Percentiles rank a stretch among this genome's conserved stretches.
Evolutionary conservation across 495 filamentous ascomycete species (phyloP).

Genomic region (Niebla homalea): DNA sequence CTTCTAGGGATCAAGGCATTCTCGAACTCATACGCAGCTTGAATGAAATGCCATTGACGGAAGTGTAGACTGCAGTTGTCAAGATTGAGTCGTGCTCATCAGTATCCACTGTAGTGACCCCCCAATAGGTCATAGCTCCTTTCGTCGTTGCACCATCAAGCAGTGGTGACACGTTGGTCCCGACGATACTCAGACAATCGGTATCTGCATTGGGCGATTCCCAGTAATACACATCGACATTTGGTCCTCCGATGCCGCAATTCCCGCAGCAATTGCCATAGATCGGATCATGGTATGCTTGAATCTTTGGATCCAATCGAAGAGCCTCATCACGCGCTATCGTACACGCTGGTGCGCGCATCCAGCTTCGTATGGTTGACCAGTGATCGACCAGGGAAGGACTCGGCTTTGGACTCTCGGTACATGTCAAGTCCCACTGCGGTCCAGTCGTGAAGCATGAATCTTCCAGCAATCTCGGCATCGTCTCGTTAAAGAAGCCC

Average conservation of each 20-base stretch:
- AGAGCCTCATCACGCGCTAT: not conserved
- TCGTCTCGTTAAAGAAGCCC: not conserved
- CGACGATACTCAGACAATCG: conserved; percentile 5
- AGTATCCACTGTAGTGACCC: not conserved
- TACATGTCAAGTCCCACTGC: not conserved
- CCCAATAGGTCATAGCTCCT: conserved; percentile 4
- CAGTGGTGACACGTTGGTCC: not conserved
- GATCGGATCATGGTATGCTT: not conserved
- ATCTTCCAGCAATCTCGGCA: not conserved
- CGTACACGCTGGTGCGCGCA: not conserved
- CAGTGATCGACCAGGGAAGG: not conserved
- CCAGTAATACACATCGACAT: conserved; percentile 12
- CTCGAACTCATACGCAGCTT: conserved; percentile 2
- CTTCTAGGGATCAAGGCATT: not conserved
- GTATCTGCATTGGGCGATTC: conserved; percentile 5
- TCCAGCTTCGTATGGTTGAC: conserved; percentile 1
- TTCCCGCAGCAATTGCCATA: not conserved
- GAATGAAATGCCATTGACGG: conserved; percentile 5
- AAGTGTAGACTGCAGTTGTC: conserved; percentile 6
- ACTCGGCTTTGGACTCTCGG: not conserved
- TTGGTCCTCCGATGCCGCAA: conserved; percentile 1
- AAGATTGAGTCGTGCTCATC: not conserved
- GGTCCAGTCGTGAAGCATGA: conserved; percentile 2
- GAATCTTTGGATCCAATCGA: not conserved
- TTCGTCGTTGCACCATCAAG: not conserved